Conservation (phyloP, 1,284 basidiomycete genomes). For the Trametes sp. region DNA sequence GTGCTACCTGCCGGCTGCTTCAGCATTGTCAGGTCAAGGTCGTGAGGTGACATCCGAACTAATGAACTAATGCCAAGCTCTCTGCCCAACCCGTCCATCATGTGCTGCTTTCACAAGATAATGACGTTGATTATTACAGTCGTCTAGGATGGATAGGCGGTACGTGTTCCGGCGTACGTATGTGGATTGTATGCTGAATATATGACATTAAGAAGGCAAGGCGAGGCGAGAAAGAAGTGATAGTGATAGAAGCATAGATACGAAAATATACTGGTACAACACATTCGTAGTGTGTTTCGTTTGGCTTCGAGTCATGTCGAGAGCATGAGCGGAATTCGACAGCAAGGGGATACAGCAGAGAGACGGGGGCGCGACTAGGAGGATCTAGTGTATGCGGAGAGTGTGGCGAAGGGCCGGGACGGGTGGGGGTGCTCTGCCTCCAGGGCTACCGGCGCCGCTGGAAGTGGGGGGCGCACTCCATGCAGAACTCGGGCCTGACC, state of each 20-base stretch:
- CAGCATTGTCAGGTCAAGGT: too few relatives aligned
- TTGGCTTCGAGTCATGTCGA: constrained; percentile 4
- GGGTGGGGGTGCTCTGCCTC: background rate
- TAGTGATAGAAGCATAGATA: constrained; percentile 9
- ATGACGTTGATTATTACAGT: background rate
- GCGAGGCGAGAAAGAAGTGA: background rate
- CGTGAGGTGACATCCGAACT: too few relatives aligned
- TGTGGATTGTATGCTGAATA: background rate
- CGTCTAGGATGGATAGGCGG: background rate
- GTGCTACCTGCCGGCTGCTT: too few relatives aligned
- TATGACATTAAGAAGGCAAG: background rate
- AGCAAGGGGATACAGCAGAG: constrained; percentile 24
- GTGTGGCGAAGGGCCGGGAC: background rate
- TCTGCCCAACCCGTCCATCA: too few relatives aligned
- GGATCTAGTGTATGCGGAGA: background rate
- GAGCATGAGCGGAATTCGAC: constrained; percentile 12
- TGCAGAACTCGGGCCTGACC: constrained; percentile 63
- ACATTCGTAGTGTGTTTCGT: constrained; percentile 5
- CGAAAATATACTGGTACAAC: constrained; percentile 12
- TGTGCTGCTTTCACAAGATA: too few relatives aligned
- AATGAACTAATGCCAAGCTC: too few relatives aligned
- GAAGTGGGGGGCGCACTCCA: constrained; percentile 71
- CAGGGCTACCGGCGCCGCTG: constrained; percentile 29
- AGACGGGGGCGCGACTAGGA: constrained; percentile 15
- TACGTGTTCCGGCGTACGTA: background rate